Evolutionary conservation across 805 yeast genomes (phyloP), one percentile per base, ranked within the genome.

Genomic region (Torulaspora microellipsoides): DNA sequence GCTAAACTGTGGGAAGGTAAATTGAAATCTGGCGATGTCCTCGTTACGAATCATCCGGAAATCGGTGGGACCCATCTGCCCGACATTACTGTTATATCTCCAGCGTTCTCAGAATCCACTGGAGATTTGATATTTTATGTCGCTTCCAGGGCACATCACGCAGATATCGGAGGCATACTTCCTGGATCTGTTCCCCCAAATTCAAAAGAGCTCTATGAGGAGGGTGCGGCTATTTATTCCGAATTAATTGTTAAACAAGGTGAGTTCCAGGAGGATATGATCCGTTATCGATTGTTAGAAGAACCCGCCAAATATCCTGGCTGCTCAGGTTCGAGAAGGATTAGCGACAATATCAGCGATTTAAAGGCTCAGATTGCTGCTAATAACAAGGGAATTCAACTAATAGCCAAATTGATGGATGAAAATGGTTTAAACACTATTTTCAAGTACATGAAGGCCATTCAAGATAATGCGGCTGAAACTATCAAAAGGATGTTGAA

Each of bases 171-270:
- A 13, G 95, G 95, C 11, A 78, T 83, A 45, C 67, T 87, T 29
- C 95, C 97, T 0, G 97, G 97, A 1, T 84, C 95, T 0, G 88
- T 90, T 89, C 96, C 97, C 12, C 95, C 96, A 8, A 81, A 84
- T 58, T 87, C 96, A 2, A 86, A 81, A 56, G 80, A 81, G 46
- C 67, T 91, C 32, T 83, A 80, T 72, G 90, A 90, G 59, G 97
- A 90, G 66, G 98, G 97, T 35, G 96, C 96, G 2, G 78, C 86
- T 2, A 88, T 91, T 29, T 76, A 78, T 55, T 81, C 93, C 1
- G 90, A 83, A 59, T 72, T 85, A 47, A 71, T 91, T 12, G 91
- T 89, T 7, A 66, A 72, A 27, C 69, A 76, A 42, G 95, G 95
- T 2, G 69, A 67, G 34, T 90, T 90, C 60, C 89, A 89, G 56